Evolutionary conservation across 177 flowering plant genomes (phyloP), one percentile per base, ranked within the genome.

Genomic region (Tripterygium wilfordii): DNA sequence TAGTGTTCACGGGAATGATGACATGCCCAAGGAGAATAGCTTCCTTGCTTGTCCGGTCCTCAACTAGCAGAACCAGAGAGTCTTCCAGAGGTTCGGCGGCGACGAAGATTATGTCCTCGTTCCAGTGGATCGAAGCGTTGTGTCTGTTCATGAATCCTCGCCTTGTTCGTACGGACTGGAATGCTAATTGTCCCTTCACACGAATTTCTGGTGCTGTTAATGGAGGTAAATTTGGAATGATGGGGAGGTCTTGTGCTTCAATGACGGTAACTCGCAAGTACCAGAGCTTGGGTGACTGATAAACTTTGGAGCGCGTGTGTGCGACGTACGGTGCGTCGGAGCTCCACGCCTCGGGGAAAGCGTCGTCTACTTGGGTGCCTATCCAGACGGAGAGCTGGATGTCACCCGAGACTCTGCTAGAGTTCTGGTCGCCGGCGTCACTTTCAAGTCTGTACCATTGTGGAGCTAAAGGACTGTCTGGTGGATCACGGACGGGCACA

Each of bases 271-370:
- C 75, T 41, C 96, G 54, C 16, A 89, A 60, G 57, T 92, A 92
- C 99, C 99, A 92, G 0, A 92, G 78, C 75, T 87, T 92, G 9
- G 99, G 99, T 0, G 99, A 86, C 47, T 88, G 97, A 43, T 92
- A 92, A 4, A 89, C 97, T 62, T 92, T 92, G 0, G 99, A 66
- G 41, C 89, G 82, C 46, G 96, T 79, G 64, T 82, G 72, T 5
- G 76, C 52, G 30, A 82, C 80, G 57, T 66, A 63, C 45, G 87
- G 95, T 4, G 91, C 79, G 39, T 92, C 97, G 1, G 95, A 64
- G 62, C 82, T 66, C 74, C 80, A 73, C 2, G 96, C 75, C 54
- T 86, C 95, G 1, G 95, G 88, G 53, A 92, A 92, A 0, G 89
- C 80, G 19, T 86, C 97, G 51, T 92, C 99, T 7, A 91, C 88